Conservation (phyloP, 192 early-diverging fungal species). For the Cetraspora pellucida region DNA sequence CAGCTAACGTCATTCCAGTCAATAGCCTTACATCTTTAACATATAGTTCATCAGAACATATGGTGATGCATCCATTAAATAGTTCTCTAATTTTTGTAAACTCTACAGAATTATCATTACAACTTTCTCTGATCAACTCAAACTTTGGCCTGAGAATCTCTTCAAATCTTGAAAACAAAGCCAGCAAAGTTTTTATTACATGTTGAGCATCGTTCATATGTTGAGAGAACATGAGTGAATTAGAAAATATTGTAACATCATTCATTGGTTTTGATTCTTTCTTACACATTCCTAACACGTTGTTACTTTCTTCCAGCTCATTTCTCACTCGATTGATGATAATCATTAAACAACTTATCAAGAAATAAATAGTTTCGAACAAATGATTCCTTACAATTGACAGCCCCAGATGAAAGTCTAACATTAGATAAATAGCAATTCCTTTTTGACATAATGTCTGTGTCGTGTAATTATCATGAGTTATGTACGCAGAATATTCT, state of each 20-base stretch:
- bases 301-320: neutral
- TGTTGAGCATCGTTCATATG: constrained; percentile 42
- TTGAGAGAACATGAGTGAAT: constrained; percentile 27
- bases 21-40: constrained; percentile 46
- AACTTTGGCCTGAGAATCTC: constrained; percentile 18
- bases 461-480: neutral
- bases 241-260: neutral
- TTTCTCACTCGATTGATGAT: neutral
- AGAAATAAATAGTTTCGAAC: constrained; percentile 32
- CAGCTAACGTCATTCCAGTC: constrained; percentile 43
- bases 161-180: constrained; percentile 37
- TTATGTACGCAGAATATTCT: constrained; percentile 32
- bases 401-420: constrained; percentile 43
- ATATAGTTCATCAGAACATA: constrained; percentile 31
- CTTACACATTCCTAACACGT: neutral
- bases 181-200: constrained; percentile 42
- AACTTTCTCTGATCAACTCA: neutral
- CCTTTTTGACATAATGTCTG: constrained; percentile 39
- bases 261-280: neutral
- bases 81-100: constrained; percentile 2
- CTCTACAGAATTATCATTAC: neutral
- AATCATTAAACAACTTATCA: constrained; percentile 18
- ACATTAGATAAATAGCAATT: constrained; percentile 35
- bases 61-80: constrained; percentile 30
- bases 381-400: constrained; percentile 21